Conservation (phyloP, 2,329 filamentous ascomycete species). For the Stagonosporopsis rhizophila region DNA sequence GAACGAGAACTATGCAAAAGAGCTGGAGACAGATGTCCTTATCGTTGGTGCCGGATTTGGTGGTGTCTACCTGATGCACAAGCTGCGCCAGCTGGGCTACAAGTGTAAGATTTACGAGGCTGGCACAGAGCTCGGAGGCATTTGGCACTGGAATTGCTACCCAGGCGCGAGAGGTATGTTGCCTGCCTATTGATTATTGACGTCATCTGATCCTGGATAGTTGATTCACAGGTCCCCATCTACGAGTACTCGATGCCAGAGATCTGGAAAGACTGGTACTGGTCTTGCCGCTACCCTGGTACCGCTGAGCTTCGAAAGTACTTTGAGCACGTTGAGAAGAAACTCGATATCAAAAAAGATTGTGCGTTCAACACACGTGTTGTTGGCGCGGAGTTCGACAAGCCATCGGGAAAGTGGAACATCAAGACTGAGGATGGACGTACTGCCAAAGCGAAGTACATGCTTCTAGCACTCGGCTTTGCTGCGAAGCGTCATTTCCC, state of each 20-base stretch:
- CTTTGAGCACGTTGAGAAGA: slow-evolving; percentile 66
- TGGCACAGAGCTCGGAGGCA: slow-evolving; percentile 52
- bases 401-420: slow-evolving; percentile 57
- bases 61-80: slow-evolving; percentile 53
- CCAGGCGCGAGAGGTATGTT: slow-evolving; percentile 49
- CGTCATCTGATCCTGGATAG: slow-evolving; percentile 18
- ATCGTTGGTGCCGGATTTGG: slow-evolving; percentile 53
- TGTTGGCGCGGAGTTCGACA: slow-evolving; percentile 60
- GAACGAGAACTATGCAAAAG: slow-evolving; percentile 45
- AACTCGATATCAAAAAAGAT: slow-evolving; percentile 64
- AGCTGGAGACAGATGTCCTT: slow-evolving; percentile 48
- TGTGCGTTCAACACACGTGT: slow-evolving; percentile 64
- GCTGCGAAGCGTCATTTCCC: slow-evolving; percentile 68
- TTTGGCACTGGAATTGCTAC: slow-evolving; percentile 57
- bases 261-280: slow-evolving; percentile 64
- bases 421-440: slow-evolving; percentile 61
- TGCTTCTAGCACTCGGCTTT: slow-evolving; percentile 64
- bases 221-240: slow-evolving; percentile 56
- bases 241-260: slow-evolving; percentile 58
- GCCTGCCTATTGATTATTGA: neutral
- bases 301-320: slow-evolving; percentile 63
- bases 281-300: slow-evolving; percentile 61
- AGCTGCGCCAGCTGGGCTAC: slow-evolving; percentile 50
- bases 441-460: slow-evolving; percentile 58
- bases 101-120: slow-evolving; percentile 52